Percentiles rank a stretch among this genome's conserved stretches.
Evolutionary conservation across 1,284 basidiomycete genomes (phyloP).

Genomic region (Erythrobasidium hasegawianum): DNA sequence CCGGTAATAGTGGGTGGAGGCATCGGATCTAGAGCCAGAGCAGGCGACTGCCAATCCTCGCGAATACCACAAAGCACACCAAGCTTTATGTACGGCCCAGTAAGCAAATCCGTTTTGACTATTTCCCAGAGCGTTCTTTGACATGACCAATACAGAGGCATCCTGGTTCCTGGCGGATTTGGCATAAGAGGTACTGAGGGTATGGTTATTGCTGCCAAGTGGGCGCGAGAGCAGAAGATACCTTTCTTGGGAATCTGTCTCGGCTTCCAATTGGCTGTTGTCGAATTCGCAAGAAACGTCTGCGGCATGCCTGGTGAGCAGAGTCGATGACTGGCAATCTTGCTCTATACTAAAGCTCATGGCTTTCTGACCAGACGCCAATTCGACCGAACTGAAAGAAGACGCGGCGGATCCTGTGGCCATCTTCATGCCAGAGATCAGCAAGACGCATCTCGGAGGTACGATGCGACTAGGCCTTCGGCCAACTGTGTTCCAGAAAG

Average conservation of each 20-base stretch:
- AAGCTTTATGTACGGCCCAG: constrained; percentile 83
- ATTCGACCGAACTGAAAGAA: constrained; percentile 75
- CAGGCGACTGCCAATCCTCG: constrained; percentile 75
- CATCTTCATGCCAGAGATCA: constrained; percentile 99
- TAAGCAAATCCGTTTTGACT: constrained; percentile 50
- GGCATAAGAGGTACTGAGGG: constrained; percentile 91
- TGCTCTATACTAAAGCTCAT: not conserved
- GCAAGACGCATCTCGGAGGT: constrained; percentile 94
- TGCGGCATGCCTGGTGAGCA: constrained; percentile 65
- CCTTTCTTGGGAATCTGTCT: constrained; percentile 97
- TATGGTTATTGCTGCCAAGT: constrained; percentile 95
- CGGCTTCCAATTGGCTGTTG: constrained; percentile 94
- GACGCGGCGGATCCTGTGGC: constrained; percentile 65
- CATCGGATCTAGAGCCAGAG: constrained; percentile 82
- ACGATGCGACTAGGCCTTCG: constrained; percentile 96
- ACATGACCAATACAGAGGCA: constrained; percentile 59
- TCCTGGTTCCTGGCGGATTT: constrained; percentile 94
- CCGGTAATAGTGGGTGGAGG: constrained; percentile 91
- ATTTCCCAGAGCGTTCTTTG: not conserved
- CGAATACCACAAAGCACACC: constrained; percentile 94
- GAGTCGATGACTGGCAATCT: too few relatives aligned
- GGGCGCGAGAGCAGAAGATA: constrained; percentile 89
- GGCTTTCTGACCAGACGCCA: constrained; percentile 61
- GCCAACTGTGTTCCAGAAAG: constrained; percentile 78
- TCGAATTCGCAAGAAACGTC: constrained; percentile 90